Evolutionary conservation across 2,329 filamentous ascomycete species (phyloP).

Genomic region (Penicillium sp.): DNA sequence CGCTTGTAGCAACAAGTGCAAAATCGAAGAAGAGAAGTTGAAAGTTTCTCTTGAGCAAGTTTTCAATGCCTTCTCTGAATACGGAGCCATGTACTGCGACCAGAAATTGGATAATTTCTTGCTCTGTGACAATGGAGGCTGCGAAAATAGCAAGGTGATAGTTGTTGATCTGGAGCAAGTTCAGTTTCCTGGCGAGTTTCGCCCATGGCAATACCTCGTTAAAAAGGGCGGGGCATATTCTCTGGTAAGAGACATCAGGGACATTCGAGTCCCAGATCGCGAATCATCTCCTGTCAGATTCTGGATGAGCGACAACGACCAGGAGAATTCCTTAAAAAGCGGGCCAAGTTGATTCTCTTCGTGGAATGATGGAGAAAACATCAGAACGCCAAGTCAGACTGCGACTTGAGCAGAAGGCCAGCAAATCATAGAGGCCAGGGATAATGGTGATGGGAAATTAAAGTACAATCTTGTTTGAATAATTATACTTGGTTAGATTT

Average conservation of each 20-base stretch:
- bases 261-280: not conserved
- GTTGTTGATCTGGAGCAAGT: slow-evolving; percentile 11
- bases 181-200: slow-evolving; percentile 4
- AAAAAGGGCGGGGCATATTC: slow-evolving; percentile 1
- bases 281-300: not conserved
- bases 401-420: too few species aligned
- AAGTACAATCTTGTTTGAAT: too few species aligned
- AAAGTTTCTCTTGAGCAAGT: not conserved
- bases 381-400: too few species aligned
- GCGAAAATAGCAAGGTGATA: not conserved
- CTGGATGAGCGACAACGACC: not conserved
- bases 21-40: not conserved
- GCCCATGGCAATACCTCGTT: not conserved
- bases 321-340: not conserved
- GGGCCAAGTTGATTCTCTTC: not conserved
- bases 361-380: too few species aligned
- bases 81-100: slow-evolving; percentile 81
- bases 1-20: not conserved
- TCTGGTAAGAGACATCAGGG: not conserved
- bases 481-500: too few species aligned
- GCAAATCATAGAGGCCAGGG: too few species aligned
- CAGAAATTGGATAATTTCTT: slow-evolving; percentile 62
- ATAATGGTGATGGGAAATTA: too few species aligned
- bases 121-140: not conserved
- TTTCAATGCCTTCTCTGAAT: slow-evolving; percentile 57